These are phyloP conservation scores for Arthroderma sp. DNA, from an alignment of 2,329 filamentous ascomycete genomes.

Conservation along the genomic window DNA sequence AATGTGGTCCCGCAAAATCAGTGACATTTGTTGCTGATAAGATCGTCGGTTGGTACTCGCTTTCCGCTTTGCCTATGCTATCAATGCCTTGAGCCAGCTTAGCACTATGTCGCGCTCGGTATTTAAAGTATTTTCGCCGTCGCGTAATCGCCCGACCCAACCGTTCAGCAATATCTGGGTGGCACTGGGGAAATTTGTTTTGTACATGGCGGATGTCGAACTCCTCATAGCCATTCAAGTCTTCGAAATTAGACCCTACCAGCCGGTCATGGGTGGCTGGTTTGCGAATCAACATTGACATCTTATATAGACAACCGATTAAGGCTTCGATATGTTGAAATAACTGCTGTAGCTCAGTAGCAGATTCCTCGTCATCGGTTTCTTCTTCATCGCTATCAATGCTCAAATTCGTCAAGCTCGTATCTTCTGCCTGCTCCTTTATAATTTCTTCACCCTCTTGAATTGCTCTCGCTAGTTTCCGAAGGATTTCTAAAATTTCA, in stretches of 20 bases:
- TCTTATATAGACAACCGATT: constrained; percentile 22
- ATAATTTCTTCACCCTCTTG: not conserved
- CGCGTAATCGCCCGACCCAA: constrained; percentile 23
- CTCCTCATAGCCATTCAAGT: not conserved
- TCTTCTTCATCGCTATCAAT: constrained; percentile 1
- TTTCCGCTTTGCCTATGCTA: too few species aligned
- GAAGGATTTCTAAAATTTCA: constrained; percentile 10
- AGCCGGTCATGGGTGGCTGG: constrained; percentile 26
- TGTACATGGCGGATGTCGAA: constrained; percentile 11
- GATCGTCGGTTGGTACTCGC: too few species aligned
- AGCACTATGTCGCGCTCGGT: constrained; percentile 11
- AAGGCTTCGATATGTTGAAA: constrained; percentile 12
- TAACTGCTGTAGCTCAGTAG: constrained; percentile 12
- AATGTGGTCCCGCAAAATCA: too few species aligned
- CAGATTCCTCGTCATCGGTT: constrained; percentile 1
- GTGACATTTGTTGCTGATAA: too few species aligned
- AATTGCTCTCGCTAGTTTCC: not conserved
- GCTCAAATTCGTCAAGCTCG: not conserved
- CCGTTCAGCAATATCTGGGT: constrained; percentile 11
- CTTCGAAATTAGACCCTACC: constrained; percentile 2
- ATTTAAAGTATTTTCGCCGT: constrained; percentile 25
- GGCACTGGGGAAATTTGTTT: constrained; percentile 17
- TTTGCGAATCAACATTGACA: constrained; percentile 26
- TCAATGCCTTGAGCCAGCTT: too few species aligned
- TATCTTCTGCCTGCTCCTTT: not conserved